Base-by-base conservation (phyloP, 2,329 filamentous ascomycete species). In the Chrysoporthe deuterocubensis region DNA sequence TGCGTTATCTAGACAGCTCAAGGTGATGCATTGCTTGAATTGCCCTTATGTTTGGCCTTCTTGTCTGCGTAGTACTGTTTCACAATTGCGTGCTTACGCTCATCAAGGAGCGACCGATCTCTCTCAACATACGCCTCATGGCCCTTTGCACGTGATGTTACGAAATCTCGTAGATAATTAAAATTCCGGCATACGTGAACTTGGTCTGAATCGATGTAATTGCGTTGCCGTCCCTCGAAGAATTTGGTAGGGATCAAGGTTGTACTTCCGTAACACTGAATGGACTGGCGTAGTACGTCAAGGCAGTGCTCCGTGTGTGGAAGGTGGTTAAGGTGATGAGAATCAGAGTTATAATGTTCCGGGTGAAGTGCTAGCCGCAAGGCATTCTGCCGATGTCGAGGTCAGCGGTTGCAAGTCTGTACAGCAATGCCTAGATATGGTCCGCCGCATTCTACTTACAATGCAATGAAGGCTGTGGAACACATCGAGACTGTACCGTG, bases 141-240 rank as follows among this genome's bases (percentile, higher is more conserved):
- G 8, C 64, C 64, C 8, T 50, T 65, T 16, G 64, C 64, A 9
- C 64, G 75, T 0, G 79, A 70, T 3, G 65, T 66, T 8, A 40
- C 42, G 14, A 56, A 68, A 11, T 67, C 58, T 5, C 68, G 62
- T 8, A 70, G 56, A 16, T 59, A 68, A 16, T 61, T 62, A 52
- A 70, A 68, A 16, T 67, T 56, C 9, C 68, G 68, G 40, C 65
- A 67, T 5, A 64, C 62, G 43, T 70, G 68, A 4, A 66, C 21
- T 26, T 70, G 68, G 37, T 70, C 62, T 13, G 65, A 65, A 50
- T 70, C 68, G 42, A 70, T 70, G 54, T 67, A 70, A 26, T 67
- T 64, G 50, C 57, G 68, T 18, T 42, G 32, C 26, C 64, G 43
- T 1, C 65, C 68, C 18, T 62, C 37, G n/a, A 61, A 59, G 54